phyloP scores from a whole-genome alignment of 2,329 filamentous ascomycete genomes.

The Claviceps lovelessii region DNA sequence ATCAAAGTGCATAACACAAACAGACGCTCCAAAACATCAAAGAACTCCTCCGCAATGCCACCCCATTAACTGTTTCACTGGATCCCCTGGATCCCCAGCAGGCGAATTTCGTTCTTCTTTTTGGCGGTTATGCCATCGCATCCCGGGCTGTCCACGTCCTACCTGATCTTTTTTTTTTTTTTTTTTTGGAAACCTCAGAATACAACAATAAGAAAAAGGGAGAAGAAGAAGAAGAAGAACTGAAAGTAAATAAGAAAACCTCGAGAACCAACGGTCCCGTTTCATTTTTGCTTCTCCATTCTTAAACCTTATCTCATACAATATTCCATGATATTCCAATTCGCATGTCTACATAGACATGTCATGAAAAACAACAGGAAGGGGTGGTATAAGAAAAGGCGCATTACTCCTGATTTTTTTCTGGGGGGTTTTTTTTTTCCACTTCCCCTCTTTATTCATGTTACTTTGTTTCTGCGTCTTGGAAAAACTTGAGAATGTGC shows the following conservation, averaged over 20 bases:
- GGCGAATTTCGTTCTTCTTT: too few relatives aligned
- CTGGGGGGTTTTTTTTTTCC: neutral
- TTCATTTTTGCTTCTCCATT: neutral
- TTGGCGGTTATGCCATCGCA: too few relatives aligned
- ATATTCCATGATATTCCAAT: neutral
- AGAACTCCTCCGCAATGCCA: neutral
- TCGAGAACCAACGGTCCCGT: neutral
- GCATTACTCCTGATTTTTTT: neutral
- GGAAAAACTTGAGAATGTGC: slow-evolving; percentile 83
- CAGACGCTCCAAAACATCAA: neutral
- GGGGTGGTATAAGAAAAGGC: neutral
- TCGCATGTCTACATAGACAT: neutral
- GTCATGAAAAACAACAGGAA: too few relatives aligned
- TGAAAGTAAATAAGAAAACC: too few relatives aligned
- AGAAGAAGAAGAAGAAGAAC: too few relatives aligned
- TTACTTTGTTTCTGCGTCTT: slow-evolving; percentile 37
- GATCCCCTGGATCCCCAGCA: too few relatives aligned
- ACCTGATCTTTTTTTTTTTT: neutral
- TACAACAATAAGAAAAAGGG: too few relatives aligned
- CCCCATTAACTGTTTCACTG: too few relatives aligned
- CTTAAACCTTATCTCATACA: neutral
- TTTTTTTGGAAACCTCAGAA: too few relatives aligned
- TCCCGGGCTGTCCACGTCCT: neutral
- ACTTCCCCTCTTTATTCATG: neutral
- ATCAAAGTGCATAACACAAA: neutral